Conservation (phyloP, 371 early-diverging fungal genomes). For the Parasitella parasitica region DNA sequence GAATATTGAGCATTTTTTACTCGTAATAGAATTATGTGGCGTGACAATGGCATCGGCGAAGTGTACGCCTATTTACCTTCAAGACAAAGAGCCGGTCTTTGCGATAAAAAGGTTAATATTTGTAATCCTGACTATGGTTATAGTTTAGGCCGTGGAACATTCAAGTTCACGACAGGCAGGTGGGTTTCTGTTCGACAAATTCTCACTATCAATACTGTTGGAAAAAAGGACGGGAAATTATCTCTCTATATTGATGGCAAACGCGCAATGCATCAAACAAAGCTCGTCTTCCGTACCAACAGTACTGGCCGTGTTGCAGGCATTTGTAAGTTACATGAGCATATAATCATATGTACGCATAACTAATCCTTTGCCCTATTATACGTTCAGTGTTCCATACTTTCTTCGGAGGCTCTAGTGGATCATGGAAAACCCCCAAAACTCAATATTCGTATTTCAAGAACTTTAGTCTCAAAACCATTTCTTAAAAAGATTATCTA, state of each 20-base stretch:
- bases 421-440: slow-evolving; percentile 48
- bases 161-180: slow-evolving; percentile 49
- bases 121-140: slow-evolving; percentile 64
- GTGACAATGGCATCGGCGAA: slow-evolving; percentile 58
- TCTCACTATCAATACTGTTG: slow-evolving; percentile 56
- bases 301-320: slow-evolving; percentile 17
- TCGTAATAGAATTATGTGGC: slow-evolving; percentile 59
- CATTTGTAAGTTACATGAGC: slow-evolving; percentile 16
- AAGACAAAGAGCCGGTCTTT: slow-evolving; percentile 42
- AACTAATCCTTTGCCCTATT: neutral
- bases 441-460: slow-evolving; percentile 57
- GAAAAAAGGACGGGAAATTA: slow-evolving; percentile 47
- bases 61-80: slow-evolving; percentile 60
- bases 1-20: neutral
- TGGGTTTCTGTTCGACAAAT: slow-evolving; percentile 62
- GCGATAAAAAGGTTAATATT: slow-evolving; percentile 43
- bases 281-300: slow-evolving; percentile 13
- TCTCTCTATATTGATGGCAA: slow-evolving; percentile 22
- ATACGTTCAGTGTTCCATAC: slow-evolving; percentile 29
- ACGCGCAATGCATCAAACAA: neutral
- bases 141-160: slow-evolving; percentile 63
- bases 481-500: neutral
- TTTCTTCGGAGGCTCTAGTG: slow-evolving; percentile 59
- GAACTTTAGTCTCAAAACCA: slow-evolving; percentile 34
- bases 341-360: too few species aligned